A percentile compares a stretch with the other conserved stretches of the same genome.
phyloP scores from a whole-genome alignment of 805 yeast genomes.

The Wickerhamiella occidentalis region DNA sequence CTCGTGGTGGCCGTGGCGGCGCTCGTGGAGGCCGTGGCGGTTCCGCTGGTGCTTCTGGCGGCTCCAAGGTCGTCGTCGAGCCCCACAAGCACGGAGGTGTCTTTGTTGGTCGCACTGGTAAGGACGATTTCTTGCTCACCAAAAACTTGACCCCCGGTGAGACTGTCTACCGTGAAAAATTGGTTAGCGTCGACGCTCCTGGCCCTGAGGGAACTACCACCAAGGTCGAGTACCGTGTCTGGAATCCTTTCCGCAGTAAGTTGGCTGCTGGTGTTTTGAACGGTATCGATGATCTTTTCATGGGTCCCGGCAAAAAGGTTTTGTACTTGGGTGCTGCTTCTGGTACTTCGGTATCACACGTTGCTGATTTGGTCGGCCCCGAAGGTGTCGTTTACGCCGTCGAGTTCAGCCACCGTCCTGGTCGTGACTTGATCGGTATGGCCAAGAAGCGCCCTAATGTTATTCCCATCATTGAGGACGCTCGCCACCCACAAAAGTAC shows the following conservation, averaged over 20 bases:
- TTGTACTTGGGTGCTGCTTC: conserved; percentile 98
- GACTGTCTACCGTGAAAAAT: conserved; percentile 96
- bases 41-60: conserved; percentile 44
- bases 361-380: conserved; percentile 96
- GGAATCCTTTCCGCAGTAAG: conserved; percentile 99
- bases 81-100: conserved; percentile 98
- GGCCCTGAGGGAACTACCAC: conserved; percentile 72
- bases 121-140: conserved; percentile 95
- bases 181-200: conserved; percentile 88
- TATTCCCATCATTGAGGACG: conserved; percentile 97
- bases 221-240: conserved; percentile 96
- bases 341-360: conserved; percentile 98
- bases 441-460: conserved; percentile 99
- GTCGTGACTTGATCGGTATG: conserved; percentile 98
- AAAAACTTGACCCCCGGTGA: conserved; percentile 98
- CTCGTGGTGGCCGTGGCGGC: conserved; percentile 39
- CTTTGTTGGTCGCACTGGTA: conserved; percentile 91
- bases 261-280: conserved; percentile 99
- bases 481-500: conserved; percentile 99
- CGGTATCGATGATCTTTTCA: conserved; percentile 95
- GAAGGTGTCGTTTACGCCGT: conserved; percentile 98
- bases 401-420: conserved; percentile 99
- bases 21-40: conserved; percentile 49
- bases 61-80: conserved; percentile 92
- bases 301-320: conserved; percentile 97